Evolutionary conservation across 2,329 filamentous ascomycete species (phyloP), one percentile per base, ranked within the genome.

Genomic region (Ophiostoma populinum): DNA sequence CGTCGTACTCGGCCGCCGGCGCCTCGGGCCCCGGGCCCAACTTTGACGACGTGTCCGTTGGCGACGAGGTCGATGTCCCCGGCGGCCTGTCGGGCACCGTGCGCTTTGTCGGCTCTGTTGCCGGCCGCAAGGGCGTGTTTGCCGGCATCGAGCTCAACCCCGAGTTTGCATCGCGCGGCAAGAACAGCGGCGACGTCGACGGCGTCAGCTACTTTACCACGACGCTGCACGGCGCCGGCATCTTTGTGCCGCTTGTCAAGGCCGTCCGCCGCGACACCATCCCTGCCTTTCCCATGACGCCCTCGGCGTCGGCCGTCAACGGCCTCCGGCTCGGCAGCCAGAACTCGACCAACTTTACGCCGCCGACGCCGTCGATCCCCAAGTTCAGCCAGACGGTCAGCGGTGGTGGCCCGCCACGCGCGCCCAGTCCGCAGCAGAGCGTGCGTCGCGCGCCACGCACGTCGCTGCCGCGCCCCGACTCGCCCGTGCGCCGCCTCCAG

Each of bases 141-240:
- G 85, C 82, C 21, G 90, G 90, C 30, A 81, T 98, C 24, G 90
- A 98, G 56, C 65, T 98, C 43, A 73, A 77, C 48, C 62, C 70
- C 35, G 80, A 92, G 45, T 92, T 78, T 59, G 80, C 85, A 22
- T 56, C 66, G 34, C 72, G 79, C 51, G 90, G 90, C 22, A 98
- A 98, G 64, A 98, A 98, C 51, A 92, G 71, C 49, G 90, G 90
- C 43, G 86, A 93, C 54, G 90, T 95, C 36, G 87, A 95, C 46
- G 90, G 72, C 38, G 51, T 75, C 32, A 71, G 63, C 22, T 98
- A 98, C 57, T 98, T 98, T 54, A 66, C 63, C 24, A 93, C 90
- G 9, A 67, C 67, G 3, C 58, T 76, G 16, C 70, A 81, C 1
- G 83, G 83, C 42, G 75, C 90, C 3, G 90, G 90, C 41, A 95